These are phyloP conservation scores for Penicillium argentinense DNA, from an alignment of 495 filamentous ascomycete species.

Conservation along the genomic window DNA sequence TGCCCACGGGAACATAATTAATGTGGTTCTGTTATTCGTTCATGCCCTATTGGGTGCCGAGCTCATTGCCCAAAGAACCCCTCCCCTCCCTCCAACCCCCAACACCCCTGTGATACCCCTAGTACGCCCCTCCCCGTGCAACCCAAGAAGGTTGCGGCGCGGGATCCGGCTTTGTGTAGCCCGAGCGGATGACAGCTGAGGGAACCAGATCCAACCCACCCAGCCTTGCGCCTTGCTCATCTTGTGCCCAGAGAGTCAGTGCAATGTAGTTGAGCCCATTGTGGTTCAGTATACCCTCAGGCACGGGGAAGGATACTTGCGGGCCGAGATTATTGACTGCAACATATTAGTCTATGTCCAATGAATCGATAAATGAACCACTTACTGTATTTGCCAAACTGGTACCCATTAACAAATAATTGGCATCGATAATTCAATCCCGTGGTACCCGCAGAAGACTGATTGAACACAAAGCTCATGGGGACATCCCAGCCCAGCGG, in stretches of 20 bases:
- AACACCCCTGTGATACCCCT: background rate
- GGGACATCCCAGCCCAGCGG: slow-evolving; percentile 55
- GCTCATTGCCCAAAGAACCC: too few species aligned
- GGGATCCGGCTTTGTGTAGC: slow-evolving; percentile 7
- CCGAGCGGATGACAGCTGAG: slow-evolving; percentile 9
- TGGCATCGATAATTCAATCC: slow-evolving; percentile 47
- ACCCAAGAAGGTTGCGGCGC: slow-evolving; percentile 10
- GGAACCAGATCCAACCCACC: slow-evolving; percentile 7
- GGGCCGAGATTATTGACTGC: slow-evolving; percentile 58
- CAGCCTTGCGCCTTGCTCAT: slow-evolving; percentile 17
- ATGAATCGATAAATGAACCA: background rate
- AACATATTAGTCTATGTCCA: background rate
- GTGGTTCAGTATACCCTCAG: slow-evolving; percentile 64
- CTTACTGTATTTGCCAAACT: slow-evolving; percentile 62
- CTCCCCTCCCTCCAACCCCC: background rate
- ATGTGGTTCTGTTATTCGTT: too few species aligned
- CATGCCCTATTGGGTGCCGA: too few species aligned
- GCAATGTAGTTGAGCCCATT: slow-evolving; percentile 55
- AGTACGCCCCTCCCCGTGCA: slow-evolving; percentile 7
- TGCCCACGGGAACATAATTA: too few species aligned
- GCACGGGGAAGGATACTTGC: slow-evolving; percentile 60
- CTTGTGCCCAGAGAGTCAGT: slow-evolving; percentile 59
- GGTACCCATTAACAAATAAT: slow-evolving; percentile 69
- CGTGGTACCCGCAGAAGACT: background rate
- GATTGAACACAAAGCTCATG: slow-evolving; percentile 55